These are phyloP conservation scores for Ophiocordyceps robertsii DNA, from an alignment of 2,329 filamentous ascomycete genomes.

Conservation along the genomic window DNA sequence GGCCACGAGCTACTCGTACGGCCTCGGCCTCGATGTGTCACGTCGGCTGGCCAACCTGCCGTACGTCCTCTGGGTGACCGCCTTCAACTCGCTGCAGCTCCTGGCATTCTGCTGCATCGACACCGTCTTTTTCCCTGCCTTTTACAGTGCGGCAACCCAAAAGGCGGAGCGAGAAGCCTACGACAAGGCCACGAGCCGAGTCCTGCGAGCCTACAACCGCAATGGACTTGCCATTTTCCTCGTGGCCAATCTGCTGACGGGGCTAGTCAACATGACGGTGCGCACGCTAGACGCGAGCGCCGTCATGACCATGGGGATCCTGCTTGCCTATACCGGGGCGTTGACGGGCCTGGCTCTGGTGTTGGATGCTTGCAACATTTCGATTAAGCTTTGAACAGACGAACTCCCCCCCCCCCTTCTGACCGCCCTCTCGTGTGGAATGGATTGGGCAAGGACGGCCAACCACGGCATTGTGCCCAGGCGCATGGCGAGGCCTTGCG, in stretches of 20 bases:
- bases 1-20: conserved; percentile 54
- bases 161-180: conserved; percentile 51
- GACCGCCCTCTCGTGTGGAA: too few species aligned
- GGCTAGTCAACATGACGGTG: conserved; percentile 75
- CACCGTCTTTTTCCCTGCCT: conserved; percentile 59
- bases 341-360: conserved; percentile 55
- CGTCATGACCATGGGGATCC: conserved; percentile 54
- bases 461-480: too few species aligned
- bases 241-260: conserved; percentile 78
- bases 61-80: conserved; percentile 84
- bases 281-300: conserved; percentile 63
- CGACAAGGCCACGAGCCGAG: conserved; percentile 58
- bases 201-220: conserved; percentile 76
- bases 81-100: conserved; percentile 80
- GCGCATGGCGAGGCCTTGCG: too few species aligned
- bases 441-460: too few species aligned
- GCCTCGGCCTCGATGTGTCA: conserved; percentile 65
- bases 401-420: background rate
- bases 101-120: conserved; percentile 68
- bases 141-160: conserved; percentile 43
- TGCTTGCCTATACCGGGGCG: conserved; percentile 57
- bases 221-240: conserved; percentile 82
- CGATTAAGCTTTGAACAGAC: conserved; percentile 49
- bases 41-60: conserved; percentile 84
- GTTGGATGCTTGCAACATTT: conserved; percentile 52